Base-by-base conservation (phyloP, 176 grass and related monocot genomes). In the Coix lacrymajobi region DNA sequence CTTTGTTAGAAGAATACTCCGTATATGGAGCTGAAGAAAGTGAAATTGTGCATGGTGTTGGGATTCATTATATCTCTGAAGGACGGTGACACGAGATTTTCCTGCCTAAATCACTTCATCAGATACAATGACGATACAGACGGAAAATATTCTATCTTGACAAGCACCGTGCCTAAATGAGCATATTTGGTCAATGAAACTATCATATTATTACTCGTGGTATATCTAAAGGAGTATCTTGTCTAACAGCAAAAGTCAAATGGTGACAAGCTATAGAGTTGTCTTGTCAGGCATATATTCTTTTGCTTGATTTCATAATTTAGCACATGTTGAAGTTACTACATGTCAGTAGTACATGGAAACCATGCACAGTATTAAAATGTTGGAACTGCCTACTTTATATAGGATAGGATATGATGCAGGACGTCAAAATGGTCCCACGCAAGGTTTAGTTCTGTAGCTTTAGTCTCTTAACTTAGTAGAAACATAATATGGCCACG, bases 281-380 rank as follows among this genome's bases (percentile, higher is more conserved):
- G 76, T 45, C 76, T 64, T 32, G 58, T 64, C 76, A 64, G 41
- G 58, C 60, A 78, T 62, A 61, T 72, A 44, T 73, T 82, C 29
- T 25, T 73, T 34, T 19, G 56, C 24, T 41, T 58, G 15, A 22
- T 49, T 62, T 62, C 29, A 57, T 57, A 45, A 26, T 45, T 2
- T 24, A 45, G 11, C 17, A 76, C 41, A 4, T 41, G 32, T 75
- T 17, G 9, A 60, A 39, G 52, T 40, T 1, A n/a, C n/a, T n/a
- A n/a, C n/a, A n/a, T n/a, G n/a, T n/a, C n/a, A n/a, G n/a, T n/a
- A n/a, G n/a, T n/a, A n/a, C n/a, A n/a, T n/a, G n/a, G n/a, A n/a
- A n/a, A n/a, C n/a, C n/a, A n/a, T n/a, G n/a, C n/a, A n/a, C n/a
- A n/a, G n/a, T n/a, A n/a, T n/a, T n/a, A n/a, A n/a, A n/a, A n/a